phyloP scores from a whole-genome alignment of 495 filamentous ascomycete species.

The Podospora comata region DNA sequence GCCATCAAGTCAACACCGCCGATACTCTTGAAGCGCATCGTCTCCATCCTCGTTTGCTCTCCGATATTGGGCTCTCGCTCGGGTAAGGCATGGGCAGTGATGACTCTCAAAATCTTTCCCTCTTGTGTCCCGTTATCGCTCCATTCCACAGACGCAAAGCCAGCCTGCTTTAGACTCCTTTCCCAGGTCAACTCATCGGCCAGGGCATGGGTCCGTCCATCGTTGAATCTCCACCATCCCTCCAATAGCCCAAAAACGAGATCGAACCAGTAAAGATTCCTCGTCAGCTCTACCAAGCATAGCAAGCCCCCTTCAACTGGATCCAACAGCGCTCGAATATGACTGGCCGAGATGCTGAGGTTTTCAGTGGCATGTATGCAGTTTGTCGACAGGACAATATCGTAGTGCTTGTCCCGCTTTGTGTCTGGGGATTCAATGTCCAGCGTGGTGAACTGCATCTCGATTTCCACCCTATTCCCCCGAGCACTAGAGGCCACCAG shows the following conservation, averaged over 20 bases:
- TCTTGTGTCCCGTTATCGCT: conserved; percentile 41
- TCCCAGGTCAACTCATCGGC: conserved; percentile 10
- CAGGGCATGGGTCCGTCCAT: conserved; percentile 14
- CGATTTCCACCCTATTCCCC: not conserved
- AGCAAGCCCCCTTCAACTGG: conserved; percentile 37
- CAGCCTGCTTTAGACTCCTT: not conserved
- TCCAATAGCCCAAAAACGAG: conserved; percentile 50
- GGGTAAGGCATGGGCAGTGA: not conserved
- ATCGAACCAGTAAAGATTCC: conserved; percentile 42
- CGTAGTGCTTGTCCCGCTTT: conserved; percentile 47
- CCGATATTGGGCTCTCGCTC: not conserved
- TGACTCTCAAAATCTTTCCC: conserved; percentile 16
- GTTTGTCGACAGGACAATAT: conserved; percentile 52
- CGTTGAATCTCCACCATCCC: conserved; percentile 55
- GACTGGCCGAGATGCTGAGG: conserved; percentile 28
- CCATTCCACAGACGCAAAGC: conserved; percentile 41
- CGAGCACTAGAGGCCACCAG: conserved; percentile 33
- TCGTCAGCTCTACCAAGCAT: conserved; percentile 39
- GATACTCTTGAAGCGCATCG: conserved; percentile 30
- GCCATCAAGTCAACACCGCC: conserved; percentile 35
- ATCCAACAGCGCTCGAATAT: conserved; percentile 35
- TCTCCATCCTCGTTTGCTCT: conserved; percentile 24
- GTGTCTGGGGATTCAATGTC: conserved; percentile 47
- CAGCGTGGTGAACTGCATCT: conserved; percentile 45
- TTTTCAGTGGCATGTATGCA: conserved; percentile 47